These are phyloP conservation scores for Phytophthora pseudosyringae DNA, from an alignment of 352 stramenopile genomes.

Conservation along the genomic window DNA sequence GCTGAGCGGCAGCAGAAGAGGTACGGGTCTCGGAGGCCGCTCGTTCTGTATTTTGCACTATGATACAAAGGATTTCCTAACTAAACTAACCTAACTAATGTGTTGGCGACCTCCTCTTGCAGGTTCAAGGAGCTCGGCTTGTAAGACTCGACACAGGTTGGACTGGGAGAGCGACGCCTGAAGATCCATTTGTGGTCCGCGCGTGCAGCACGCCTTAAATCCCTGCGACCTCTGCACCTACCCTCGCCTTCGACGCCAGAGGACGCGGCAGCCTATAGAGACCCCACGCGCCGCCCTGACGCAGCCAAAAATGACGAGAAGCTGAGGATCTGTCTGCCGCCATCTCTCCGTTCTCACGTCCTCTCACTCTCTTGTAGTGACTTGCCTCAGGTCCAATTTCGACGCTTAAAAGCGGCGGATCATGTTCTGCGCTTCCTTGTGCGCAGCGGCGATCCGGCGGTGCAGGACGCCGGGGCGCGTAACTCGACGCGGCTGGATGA, in stretches of 20 bases:
- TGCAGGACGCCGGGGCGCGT: slow-evolving; percentile 19
- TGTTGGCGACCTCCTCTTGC: slow-evolving; percentile 21
- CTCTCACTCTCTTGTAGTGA: slow-evolving; percentile 10
- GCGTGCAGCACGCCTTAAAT: slow-evolving; percentile 7
- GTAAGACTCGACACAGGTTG: slow-evolving; percentile 28
- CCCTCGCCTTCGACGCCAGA: slow-evolving; percentile 6
- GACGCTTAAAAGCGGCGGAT: slow-evolving; percentile 38
- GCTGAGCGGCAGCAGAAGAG: slow-evolving; percentile 72
- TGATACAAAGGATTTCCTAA: slow-evolving; percentile 25
- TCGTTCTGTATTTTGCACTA: slow-evolving; percentile 32
- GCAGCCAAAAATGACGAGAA: slow-evolving; percentile 28
- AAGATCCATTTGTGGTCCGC: slow-evolving; percentile 21
- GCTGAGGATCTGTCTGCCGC: slow-evolving; percentile 15
- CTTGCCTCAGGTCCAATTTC: not conserved
- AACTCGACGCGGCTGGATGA: slow-evolving; percentile 11
- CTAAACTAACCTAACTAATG: slow-evolving; percentile 23
- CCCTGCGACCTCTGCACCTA: slow-evolving; percentile 7
- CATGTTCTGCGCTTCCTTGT: slow-evolving; percentile 39
- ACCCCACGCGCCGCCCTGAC: slow-evolving; percentile 7
- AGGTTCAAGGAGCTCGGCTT: slow-evolving; percentile 62
- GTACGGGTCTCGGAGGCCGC: slow-evolving; percentile 37
- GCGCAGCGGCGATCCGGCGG: slow-evolving; percentile 32
- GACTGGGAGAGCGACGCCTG: not conserved
- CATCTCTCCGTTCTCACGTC: slow-evolving; percentile 10
- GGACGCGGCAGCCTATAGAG: slow-evolving; percentile 14